Conservation (phyloP, 257 asterid species). For the Ocimum tenuiflorum region DNA sequence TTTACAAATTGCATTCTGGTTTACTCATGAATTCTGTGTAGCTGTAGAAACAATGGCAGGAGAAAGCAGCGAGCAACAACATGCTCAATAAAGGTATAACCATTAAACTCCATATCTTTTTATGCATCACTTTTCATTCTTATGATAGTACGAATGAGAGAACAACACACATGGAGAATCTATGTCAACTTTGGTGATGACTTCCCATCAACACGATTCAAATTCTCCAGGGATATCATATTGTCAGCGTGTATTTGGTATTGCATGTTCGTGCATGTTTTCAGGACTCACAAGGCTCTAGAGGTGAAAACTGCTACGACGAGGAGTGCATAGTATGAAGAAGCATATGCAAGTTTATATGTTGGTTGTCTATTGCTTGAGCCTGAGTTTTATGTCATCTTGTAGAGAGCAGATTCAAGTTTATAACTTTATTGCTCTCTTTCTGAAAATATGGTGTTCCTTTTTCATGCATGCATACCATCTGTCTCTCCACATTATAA, state of each 20-base stretch:
- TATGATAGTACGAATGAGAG: neutral
- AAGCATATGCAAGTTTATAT: neutral
- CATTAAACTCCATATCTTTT: neutral
- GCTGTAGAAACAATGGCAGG: conserved; percentile 31
- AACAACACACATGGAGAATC: neutral
- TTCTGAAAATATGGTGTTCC: neutral
- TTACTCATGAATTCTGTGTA: neutral
- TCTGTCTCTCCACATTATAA: too few species aligned
- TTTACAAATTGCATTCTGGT: neutral
- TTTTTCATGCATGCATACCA: too few species aligned
- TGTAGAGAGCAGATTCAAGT: neutral
- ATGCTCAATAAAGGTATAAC: conserved; percentile 23
- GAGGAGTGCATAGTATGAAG: neutral
- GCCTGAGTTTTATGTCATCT: neutral
- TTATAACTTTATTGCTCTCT: too few species aligned
- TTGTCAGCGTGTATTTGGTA: neutral
- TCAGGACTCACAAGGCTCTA: neutral
- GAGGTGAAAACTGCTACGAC: neutral
- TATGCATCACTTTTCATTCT: neutral
- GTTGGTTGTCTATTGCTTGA: neutral
- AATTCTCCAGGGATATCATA: neutral
- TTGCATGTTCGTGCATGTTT: neutral
- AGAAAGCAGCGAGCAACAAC: conserved; percentile 30
- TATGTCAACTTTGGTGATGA: neutral
- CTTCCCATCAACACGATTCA: neutral